Base-by-base conservation (phyloP, 768 basidiomycete genomes). In the Lactarius evosmus region DNA sequence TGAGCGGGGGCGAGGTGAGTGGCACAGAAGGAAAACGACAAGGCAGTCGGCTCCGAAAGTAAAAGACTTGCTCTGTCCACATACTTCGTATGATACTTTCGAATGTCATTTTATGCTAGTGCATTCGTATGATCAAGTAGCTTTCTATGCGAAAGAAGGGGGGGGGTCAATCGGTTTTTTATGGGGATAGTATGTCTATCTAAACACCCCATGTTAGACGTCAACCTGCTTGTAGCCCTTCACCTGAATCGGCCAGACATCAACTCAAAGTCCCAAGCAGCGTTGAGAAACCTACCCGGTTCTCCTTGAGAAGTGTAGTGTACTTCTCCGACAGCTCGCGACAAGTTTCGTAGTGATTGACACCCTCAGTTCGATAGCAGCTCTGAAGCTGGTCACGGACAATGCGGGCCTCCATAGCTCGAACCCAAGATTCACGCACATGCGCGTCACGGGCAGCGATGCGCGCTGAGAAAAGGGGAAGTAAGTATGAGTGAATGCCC, bases 371-470 rank as follows among this genome's bases (percentile, higher is more conserved):
- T 70, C 84, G 82, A 71, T 95, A 92, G 78, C 95, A 98, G 76
- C 92, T 94, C 62, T 85, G 81, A 60, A 98, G 84, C 74, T 95
- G 91, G 62, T 92, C 89, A 65, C 86, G 86, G 53, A 97, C 93
- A 63, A 98, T 80, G 54, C 91, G 86, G 34, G 86, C 85, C 75
- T 97, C 95, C 94, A 98, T 96, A 25, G 91, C 88, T 69, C 87
- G 88, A 34, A 97, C 83, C 95, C 95, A 98, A 56, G 91, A 91
- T 78, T 98, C 95, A 57, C 91, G 86, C 72, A 98, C 79, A 75
- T 83, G 79, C 52, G 84, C 77, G 66, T 96, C 93, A 44, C 91
- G 88, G 69, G 82, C 82, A 69, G 83, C 76, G 56, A 89, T 75
- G 73, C 82, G 85, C 19, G 81, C 90, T 92, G 62, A 36, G 38